Percentiles rank a stretch among this genome's conserved stretches.
Conservation (phyloP, 768 basidiomycete genomes). For the Agaricus subrufescens region DNA sequence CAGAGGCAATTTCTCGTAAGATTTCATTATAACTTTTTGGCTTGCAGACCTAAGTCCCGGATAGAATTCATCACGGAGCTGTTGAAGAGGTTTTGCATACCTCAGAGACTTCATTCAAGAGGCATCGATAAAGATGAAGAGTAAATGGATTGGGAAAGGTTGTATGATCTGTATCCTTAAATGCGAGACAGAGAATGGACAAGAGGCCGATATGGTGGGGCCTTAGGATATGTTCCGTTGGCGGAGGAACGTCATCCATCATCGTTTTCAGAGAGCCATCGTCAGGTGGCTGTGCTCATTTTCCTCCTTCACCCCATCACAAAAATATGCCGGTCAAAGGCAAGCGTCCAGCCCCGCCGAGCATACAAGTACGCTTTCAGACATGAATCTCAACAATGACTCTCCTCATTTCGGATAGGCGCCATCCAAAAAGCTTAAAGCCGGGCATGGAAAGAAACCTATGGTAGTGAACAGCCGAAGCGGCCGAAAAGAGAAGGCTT, state of each 20-base stretch:
- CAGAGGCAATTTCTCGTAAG: constrained; percentile 35
- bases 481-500: constrained; percentile 48
- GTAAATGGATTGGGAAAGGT: constrained; percentile 53
- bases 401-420: constrained; percentile 18
- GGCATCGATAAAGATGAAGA: constrained; percentile 58
- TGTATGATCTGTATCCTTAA: constrained; percentile 52
- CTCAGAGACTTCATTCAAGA: constrained; percentile 72
- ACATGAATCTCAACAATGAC: background rate
- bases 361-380: constrained; percentile 20
- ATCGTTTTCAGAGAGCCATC: constrained; percentile 6
- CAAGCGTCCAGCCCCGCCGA: constrained; percentile 28
- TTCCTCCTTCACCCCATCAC: constrained; percentile 17
- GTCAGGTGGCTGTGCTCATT: constrained; percentile 8
- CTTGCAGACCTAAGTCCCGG: constrained; percentile 46
- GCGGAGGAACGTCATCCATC: constrained; percentile 51
- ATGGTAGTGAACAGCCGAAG: constrained; percentile 18
- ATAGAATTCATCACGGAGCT: background rate
- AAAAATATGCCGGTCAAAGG: constrained; percentile 17
- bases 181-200: constrained; percentile 55
- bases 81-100: constrained; percentile 26
- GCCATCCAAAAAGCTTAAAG: constrained; percentile 60
- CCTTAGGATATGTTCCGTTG: constrained; percentile 61
- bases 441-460: background rate
- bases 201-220: constrained; percentile 77
- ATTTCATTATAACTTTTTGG: constrained; percentile 55